Evolutionary conservation across 139 green algal species (phyloP).

Genomic region (Pleodorina starrii): DNA sequence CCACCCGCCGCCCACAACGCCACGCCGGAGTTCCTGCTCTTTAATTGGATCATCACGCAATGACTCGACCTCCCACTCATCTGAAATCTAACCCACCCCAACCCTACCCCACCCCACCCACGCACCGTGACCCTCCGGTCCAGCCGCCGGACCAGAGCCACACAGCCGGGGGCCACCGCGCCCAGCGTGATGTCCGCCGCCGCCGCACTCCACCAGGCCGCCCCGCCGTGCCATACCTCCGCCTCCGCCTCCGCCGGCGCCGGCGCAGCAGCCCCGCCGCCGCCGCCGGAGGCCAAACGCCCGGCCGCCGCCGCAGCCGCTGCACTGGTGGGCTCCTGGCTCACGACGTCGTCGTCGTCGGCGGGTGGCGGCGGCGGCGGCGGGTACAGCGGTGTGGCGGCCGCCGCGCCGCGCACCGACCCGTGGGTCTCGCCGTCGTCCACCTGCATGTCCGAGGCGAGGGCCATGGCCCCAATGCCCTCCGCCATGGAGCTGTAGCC

Average conservation of each 20-base stretch:
- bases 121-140: neutral
- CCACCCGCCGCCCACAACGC: too few relatives aligned
- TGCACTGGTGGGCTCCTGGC: too few relatives aligned
- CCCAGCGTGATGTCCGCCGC: neutral
- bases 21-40: too few relatives aligned
- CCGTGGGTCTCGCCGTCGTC: neutral
- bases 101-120: too few relatives aligned
- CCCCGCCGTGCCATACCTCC: neutral
- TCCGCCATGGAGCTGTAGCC: neutral
- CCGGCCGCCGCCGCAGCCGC: neutral
- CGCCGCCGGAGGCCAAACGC: neutral
- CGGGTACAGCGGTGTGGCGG: neutral
- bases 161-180: conserved; percentile 31
- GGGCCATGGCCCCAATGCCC: neutral
- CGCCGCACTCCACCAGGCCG: conserved; percentile 5
- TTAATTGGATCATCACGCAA: too few relatives aligned
- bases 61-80: too few relatives aligned
- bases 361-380: neutral
- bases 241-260: neutral
- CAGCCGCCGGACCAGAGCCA: conserved; percentile 27
- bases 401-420: neutral
- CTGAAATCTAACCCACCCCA: too few relatives aligned
- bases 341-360: neutral
- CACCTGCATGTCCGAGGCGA: neutral
- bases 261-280: neutral